Conservation (phyloP, 1,139 yeast species). For the Lodderomyces elongisporus region DNA sequence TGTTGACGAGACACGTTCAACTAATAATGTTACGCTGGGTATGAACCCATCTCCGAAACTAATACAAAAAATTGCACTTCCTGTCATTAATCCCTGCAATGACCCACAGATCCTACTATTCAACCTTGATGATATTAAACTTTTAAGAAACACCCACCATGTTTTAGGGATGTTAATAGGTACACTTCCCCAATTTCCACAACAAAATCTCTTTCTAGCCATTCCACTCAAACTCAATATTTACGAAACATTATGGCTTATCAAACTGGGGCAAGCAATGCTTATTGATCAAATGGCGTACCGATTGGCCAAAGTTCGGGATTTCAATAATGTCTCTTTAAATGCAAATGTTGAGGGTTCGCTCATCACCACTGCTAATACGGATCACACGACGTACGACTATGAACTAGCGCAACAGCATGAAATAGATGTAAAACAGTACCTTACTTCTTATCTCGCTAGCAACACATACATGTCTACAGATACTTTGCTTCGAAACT, state of each 20-base stretch:
- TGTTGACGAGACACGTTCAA: no score
- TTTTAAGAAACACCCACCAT: slow-evolving; percentile 44
- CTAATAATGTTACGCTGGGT: no score
- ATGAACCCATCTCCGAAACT: no score
- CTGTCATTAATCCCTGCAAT: slow-evolving; percentile 17
- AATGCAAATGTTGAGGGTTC: slow-evolving; percentile 5
- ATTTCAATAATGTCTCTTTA: neutral
- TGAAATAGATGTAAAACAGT: slow-evolving; percentile 8
- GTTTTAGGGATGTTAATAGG: slow-evolving; percentile 78
- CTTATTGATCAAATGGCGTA: slow-evolving; percentile 27
- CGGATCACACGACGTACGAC: slow-evolving; percentile 8
- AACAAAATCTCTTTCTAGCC: slow-evolving; percentile 82
- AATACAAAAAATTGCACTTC: slow-evolving; percentile 11
- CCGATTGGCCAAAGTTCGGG: slow-evolving; percentile 8
- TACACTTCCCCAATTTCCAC: slow-evolving; percentile 81
- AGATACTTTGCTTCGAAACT: slow-evolving; percentile 10
- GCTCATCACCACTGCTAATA: slow-evolving; percentile 7
- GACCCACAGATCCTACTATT: slow-evolving; percentile 48
- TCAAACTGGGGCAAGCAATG: slow-evolving; percentile 36
- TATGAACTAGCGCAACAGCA: slow-evolving; percentile 6
- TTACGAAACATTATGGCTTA: slow-evolving; percentile 71
- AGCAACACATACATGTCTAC: neutral
- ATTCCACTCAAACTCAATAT: slow-evolving; percentile 69
- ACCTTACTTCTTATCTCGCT: slow-evolving; percentile 8
- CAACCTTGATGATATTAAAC: slow-evolving; percentile 46